Conservation (phyloP, 257 asterid species). For the Euphrasia confusa region DNA sequence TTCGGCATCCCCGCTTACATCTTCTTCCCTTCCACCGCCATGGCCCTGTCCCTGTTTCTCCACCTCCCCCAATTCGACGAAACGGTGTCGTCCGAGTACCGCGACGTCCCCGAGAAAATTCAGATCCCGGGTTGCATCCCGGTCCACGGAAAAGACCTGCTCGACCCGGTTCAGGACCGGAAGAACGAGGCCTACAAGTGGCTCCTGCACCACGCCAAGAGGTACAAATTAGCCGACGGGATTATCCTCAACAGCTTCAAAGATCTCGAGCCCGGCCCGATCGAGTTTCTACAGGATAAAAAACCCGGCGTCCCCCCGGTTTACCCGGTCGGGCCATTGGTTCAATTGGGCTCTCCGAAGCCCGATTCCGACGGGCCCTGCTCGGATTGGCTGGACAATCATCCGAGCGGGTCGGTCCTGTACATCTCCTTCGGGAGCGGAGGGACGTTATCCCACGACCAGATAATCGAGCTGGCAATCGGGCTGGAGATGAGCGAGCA, state of each 20-base stretch:
- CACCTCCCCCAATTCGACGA: slow-evolving; percentile 51
- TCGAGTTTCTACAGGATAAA: slow-evolving; percentile 27
- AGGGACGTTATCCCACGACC: slow-evolving; percentile 54
- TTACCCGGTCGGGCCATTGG: slow-evolving; percentile 64
- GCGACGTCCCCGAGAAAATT: slow-evolving; percentile 47
- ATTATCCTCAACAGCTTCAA: slow-evolving; percentile 47
- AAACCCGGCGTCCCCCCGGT: slow-evolving; percentile 38
- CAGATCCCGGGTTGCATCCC: slow-evolving; percentile 63
- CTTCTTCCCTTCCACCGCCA: slow-evolving; percentile 58
- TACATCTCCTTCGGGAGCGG: slow-evolving; percentile 74
- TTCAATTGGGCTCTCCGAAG: slow-evolving; percentile 30
- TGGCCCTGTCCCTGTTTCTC: slow-evolving; percentile 42
- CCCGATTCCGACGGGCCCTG: slow-evolving; percentile 4
- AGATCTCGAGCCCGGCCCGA: slow-evolving; percentile 57
- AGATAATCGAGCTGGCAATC: slow-evolving; percentile 44
- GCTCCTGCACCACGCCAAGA: slow-evolving; percentile 40
- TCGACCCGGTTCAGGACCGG: slow-evolving; percentile 61
- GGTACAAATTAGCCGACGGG: slow-evolving; percentile 60
- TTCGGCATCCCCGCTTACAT: slow-evolving; percentile 40
- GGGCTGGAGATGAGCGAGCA: slow-evolving; percentile 59
- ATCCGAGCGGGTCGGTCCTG: slow-evolving; percentile 64
- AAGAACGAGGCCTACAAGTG: slow-evolving; percentile 55
- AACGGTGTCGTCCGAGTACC: slow-evolving; percentile 38
- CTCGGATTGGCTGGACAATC: slow-evolving; percentile 55
- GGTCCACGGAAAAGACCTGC: slow-evolving; percentile 48